phyloP scores from a whole-genome alignment of 2,329 filamentous ascomycete species.

The Tolypocladium tropicale region DNA sequence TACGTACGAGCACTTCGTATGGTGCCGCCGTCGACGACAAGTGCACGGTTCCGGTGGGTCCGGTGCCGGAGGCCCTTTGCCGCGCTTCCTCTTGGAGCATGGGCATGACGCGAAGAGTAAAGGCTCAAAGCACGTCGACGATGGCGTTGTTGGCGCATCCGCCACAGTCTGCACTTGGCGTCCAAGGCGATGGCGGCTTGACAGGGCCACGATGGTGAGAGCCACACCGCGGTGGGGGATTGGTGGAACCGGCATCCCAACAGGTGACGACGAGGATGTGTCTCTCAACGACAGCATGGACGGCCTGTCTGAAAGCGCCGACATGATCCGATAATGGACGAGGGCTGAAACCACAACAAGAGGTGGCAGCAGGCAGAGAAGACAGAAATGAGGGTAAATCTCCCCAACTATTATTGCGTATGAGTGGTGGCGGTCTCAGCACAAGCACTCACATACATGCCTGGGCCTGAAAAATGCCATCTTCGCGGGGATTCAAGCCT shows the following conservation, averaged over 20 bases:
- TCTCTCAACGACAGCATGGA: background rate
- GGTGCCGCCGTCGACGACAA: too few species aligned
- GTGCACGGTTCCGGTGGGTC: background rate
- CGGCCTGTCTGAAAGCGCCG: background rate
- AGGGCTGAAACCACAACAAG: too few species aligned
- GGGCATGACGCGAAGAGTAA: slow-evolving; percentile 23
- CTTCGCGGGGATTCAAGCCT: background rate
- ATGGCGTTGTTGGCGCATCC: slow-evolving; percentile 49
- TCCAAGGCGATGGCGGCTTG: background rate
- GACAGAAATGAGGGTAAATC: background rate
- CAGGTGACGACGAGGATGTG: too few species aligned
- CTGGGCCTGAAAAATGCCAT: background rate
- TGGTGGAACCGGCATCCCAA: background rate
- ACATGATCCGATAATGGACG: background rate
- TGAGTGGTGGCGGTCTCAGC: too few species aligned
- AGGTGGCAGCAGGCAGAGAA: background rate
- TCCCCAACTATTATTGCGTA: too few species aligned
- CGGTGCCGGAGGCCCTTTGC: background rate
- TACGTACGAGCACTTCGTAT: too few species aligned
- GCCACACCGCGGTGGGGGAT: background rate
- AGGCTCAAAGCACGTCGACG: slow-evolving; percentile 35
- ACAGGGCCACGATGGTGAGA: background rate
- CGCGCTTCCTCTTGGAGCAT: slow-evolving; percentile 2
- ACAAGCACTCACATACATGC: too few species aligned
- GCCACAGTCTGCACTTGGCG: slow-evolving; percentile 34